Base-by-base conservation (phyloP, 805 yeast genomes). In the Hanseniaspora guilliermondii region DNA sequence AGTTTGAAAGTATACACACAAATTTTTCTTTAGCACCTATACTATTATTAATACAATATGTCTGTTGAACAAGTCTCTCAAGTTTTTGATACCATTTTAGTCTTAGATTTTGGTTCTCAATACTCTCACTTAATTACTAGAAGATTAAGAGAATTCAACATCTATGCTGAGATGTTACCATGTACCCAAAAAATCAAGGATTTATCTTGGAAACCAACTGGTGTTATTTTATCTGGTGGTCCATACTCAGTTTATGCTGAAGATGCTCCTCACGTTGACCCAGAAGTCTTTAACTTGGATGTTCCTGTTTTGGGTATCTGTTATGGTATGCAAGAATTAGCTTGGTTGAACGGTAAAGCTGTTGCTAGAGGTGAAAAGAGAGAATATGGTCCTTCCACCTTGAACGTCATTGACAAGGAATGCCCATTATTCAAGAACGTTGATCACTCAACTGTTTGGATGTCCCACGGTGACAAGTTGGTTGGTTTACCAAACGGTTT, bases 91-190 rank as follows among this genome's bases (percentile, higher is more conserved):
- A 93, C 98, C 74, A 88, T 93, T 62, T 77, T 93, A 73, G 97
- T 93, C 69, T 79, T 93, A 68, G 98, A 93, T 70, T 93, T 93
- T 67, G 98, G 98, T 59, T 93, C 98, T 58, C 98, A 93, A 75
- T 93, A 93, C 75, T 87, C 96, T 56, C 98, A 93, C 67, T 74
- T 93, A 68, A 88, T 93, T 69, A 89, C 97, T 58, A 85, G 98
- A 73, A 86, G 98, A 73, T 78, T 93, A 63, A 87, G 98, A 77
- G 98, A 93, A 71, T 86, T 89, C 76, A 88, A 93, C 70, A 91
- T 93, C 61, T 93, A 93, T 71, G 97, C 98, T 61, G 98, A 93
- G 74, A 93, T 93, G 98, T 79, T 93, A 60, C 98, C 98, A 62
- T 93, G 98, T 74, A 93, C 98, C 53, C 98, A 94, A 73, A 93